Evolutionary conservation across 176 grass and related monocot genomes (phyloP).

Genomic region (Hyparrhenia diplandra): DNA sequence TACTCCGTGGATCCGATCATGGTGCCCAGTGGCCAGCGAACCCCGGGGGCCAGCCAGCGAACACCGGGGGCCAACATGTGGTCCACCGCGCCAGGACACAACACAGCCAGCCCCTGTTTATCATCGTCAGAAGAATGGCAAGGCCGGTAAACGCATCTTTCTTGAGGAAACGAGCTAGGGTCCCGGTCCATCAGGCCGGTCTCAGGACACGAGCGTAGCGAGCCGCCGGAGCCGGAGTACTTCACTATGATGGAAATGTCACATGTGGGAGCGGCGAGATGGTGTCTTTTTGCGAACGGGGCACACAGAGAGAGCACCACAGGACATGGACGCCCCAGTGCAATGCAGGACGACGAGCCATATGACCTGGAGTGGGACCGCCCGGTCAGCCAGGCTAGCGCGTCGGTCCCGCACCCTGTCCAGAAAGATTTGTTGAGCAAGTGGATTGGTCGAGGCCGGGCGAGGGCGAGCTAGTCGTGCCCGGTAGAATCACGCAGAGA

Average conservation of each 20-base stretch:
- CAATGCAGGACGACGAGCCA: background rate
- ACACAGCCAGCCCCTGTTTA: background rate
- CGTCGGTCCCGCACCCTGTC: background rate
- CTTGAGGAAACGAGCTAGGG: background rate
- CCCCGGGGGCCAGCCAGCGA: too few relatives aligned
- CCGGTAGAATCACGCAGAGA: background rate
- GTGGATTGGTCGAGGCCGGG: too few relatives aligned
- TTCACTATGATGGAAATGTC: too few relatives aligned
- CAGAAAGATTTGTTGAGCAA: too few relatives aligned
- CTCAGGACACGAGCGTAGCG: too few relatives aligned
- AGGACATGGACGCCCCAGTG: too few relatives aligned
- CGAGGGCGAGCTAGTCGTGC: too few relatives aligned
- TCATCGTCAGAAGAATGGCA: too few relatives aligned
- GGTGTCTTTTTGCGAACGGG: too few relatives aligned
- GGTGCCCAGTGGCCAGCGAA: background rate
- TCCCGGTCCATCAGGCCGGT: background rate
- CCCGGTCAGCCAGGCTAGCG: background rate
- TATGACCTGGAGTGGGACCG: background rate
- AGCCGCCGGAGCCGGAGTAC: too few relatives aligned
- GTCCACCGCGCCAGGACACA: background rate
- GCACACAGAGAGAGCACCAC: too few relatives aligned
- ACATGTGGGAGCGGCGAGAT: too few relatives aligned
- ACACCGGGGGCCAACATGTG: background rate
- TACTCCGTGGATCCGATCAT: slow-evolving; percentile 6
- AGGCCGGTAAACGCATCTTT: background rate